A percentile compares a stretch with the other conserved stretches of the same genome.
Evolutionary conservation across 495 filamentous ascomycete genomes (phyloP).

Genomic region (Aspergillus taichungensis): DNA sequence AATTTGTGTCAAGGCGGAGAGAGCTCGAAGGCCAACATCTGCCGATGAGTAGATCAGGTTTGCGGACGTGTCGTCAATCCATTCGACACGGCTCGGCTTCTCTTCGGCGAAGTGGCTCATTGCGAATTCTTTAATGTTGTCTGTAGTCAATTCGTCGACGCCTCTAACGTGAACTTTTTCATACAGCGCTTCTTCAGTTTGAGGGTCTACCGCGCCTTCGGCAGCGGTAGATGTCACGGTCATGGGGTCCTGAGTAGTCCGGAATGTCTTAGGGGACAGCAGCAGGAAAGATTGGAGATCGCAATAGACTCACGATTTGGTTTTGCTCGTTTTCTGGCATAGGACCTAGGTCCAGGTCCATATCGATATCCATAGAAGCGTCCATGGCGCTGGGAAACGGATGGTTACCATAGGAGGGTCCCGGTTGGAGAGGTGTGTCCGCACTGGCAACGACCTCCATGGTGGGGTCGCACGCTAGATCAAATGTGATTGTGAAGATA

Average conservation of each 20-base stretch:
- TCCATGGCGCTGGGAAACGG: constrained; percentile 17
- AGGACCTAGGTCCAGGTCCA: constrained; percentile 59
- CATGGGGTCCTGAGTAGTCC: constrained; percentile 16
- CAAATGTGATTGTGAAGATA: no score
- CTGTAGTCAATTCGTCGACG: constrained; percentile 70
- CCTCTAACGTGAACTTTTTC: constrained; percentile 76
- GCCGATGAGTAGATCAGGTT: constrained; percentile 69
- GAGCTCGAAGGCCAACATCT: constrained; percentile 60
- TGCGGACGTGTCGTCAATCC: constrained; percentile 90
- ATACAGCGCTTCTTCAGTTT: constrained; percentile 25
- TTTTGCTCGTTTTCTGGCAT: constrained; percentile 32
- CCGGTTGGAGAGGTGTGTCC: constrained; percentile 7
- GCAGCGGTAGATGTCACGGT: constrained; percentile 3
- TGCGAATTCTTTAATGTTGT: constrained; percentile 65
- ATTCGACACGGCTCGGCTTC: constrained; percentile 59
- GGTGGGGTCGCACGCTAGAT: neutral
- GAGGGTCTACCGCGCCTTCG: constrained; percentile 18
- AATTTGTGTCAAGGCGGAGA: constrained; percentile 51
- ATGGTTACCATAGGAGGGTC: constrained; percentile 2
- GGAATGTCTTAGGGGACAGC: neutral
- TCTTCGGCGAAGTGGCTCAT: constrained; percentile 50
- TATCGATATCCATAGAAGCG: constrained; percentile 64
- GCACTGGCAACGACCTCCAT: constrained; percentile 16
- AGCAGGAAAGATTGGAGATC: neutral
- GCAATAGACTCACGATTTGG: constrained; percentile 26